These are phyloP conservation scores for Porcisia deanei DNA, from an alignment of 208 protist species.

Conservation along the genomic window DNA sequence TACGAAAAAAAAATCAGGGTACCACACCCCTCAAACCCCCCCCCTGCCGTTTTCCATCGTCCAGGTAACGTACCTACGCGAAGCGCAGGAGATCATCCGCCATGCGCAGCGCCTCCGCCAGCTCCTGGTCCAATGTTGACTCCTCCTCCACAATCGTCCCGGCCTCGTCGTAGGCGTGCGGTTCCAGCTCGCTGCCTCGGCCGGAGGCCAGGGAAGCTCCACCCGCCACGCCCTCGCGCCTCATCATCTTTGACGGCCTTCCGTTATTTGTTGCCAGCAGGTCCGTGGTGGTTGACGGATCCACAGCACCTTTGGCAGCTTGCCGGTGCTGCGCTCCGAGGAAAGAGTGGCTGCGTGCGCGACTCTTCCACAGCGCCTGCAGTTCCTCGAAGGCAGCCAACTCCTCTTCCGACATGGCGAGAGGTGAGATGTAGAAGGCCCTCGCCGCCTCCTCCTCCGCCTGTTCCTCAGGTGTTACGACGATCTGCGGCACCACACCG, in stretches of 20 bases:
- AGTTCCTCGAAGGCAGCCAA: constrained; percentile 81
- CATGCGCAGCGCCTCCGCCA: constrained; percentile 74
- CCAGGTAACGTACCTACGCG: constrained; percentile 7
- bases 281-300: constrained; percentile 5
- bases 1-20: not conserved
- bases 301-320: constrained; percentile 19
- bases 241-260: not conserved
- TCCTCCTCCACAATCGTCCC: constrained; percentile 23
- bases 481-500: constrained; percentile 80
- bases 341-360: constrained; percentile 56
- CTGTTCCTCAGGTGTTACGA: constrained; percentile 66
- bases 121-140: constrained; percentile 36
- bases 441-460: constrained; percentile 42
- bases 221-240: not conserved
- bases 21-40: not conserved
- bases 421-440: constrained; percentile 60
- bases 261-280: not conserved
- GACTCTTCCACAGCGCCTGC: constrained; percentile 74
- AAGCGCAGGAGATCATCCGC: constrained; percentile 72
- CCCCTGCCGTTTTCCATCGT: not conserved
- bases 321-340: constrained; percentile 57
- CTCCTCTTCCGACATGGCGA: constrained; percentile 69
- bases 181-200: not conserved
- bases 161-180: constrained; percentile 11
- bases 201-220: not conserved